These are phyloP conservation scores for Neonectria sp. DNA, from an alignment of 2,329 filamentous ascomycete genomes.

Conservation along the genomic window DNA sequence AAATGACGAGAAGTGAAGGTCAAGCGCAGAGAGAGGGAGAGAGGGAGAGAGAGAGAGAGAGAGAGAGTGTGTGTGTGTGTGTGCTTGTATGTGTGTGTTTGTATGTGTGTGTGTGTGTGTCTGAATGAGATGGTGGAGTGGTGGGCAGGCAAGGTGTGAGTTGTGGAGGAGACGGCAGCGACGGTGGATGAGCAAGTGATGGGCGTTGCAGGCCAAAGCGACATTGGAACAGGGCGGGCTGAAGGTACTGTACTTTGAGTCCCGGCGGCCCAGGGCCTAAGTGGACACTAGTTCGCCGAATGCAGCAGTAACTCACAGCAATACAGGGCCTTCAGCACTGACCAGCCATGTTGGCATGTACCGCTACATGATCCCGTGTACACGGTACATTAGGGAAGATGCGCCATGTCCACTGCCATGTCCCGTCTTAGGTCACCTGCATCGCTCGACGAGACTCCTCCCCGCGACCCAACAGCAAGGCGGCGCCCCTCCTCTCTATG, in stretches of 20 bases:
- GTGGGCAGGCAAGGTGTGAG: slow-evolving; percentile 15
- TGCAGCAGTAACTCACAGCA: not conserved
- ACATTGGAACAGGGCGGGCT: slow-evolving; percentile 4
- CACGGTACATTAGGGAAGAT: slow-evolving; percentile 24
- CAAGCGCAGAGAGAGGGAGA: not conserved
- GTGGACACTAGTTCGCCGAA: not conserved
- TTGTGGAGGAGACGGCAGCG: slow-evolving; percentile 23
- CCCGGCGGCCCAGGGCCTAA: not conserved
- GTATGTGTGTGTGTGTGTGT: slow-evolving; percentile 2
- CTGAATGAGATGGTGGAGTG: slow-evolving; percentile 10
- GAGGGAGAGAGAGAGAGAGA: too few species aligned
- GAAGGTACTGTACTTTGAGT: slow-evolving; percentile 22
- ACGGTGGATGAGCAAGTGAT: slow-evolving; percentile 18
- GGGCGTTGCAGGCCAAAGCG: slow-evolving; percentile 20
- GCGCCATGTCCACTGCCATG: slow-evolving; percentile 31
- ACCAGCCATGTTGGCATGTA: slow-evolving; percentile 37
- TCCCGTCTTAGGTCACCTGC: slow-evolving; percentile 46
- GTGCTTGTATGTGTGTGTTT: not conserved
- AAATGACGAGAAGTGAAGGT: slow-evolving; percentile 9
- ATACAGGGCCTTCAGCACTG: slow-evolving; percentile 14
- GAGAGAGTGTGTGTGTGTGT: not conserved
- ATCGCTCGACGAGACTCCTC: slow-evolving; percentile 33
- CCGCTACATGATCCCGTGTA: slow-evolving; percentile 32
- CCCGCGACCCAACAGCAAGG: slow-evolving; percentile 13
- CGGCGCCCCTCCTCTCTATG: slow-evolving; percentile 17